Percentiles rank a stretch among this genome's conserved stretches.
Evolutionary conservation across 164 flowering plant species (phyloP).

Genomic region (Taxillus chinensis): DNA sequence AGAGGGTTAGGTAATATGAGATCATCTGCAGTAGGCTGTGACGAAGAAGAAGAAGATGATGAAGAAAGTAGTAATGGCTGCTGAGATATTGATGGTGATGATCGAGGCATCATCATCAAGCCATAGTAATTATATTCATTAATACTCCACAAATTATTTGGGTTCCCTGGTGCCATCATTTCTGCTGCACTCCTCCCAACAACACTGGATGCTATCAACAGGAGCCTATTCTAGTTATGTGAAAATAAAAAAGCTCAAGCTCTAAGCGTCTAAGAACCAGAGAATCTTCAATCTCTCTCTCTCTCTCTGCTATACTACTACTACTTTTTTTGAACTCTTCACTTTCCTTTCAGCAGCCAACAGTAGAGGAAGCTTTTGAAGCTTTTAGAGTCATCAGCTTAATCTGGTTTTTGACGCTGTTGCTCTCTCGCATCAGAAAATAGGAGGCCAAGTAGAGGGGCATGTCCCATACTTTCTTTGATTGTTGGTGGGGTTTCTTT

Average conservation of each 20-base stretch:
- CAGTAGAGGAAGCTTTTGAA: constrained; percentile 12
- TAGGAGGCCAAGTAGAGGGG: constrained; percentile 18
- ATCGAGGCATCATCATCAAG: neutral
- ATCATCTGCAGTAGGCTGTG: neutral
- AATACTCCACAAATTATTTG: neutral
- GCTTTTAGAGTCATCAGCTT: constrained; percentile 6
- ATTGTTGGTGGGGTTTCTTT: constrained; percentile 10
- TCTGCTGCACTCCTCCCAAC: neutral
- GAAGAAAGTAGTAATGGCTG: neutral
- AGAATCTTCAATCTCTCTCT: constrained; percentile 5
- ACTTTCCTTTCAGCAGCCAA: constrained; percentile 11
- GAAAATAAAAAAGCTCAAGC: neutral
- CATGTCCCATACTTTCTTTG: constrained; percentile 12
- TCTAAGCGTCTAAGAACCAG: no score
- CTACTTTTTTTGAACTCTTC: constrained; percentile 3
- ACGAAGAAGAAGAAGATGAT: neutral
- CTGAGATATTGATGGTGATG: neutral
- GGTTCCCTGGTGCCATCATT: neutral
- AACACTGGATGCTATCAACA: no score
- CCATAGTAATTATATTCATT: neutral
- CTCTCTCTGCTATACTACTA: no score
- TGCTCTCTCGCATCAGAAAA: constrained; percentile 22
- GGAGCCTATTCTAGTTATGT: neutral
- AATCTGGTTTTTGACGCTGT: neutral
- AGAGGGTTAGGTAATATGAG: constrained; percentile 6